Base-by-base conservation (phyloP, 1,139 yeast species). In the Kodamaea suecica region DNA sequence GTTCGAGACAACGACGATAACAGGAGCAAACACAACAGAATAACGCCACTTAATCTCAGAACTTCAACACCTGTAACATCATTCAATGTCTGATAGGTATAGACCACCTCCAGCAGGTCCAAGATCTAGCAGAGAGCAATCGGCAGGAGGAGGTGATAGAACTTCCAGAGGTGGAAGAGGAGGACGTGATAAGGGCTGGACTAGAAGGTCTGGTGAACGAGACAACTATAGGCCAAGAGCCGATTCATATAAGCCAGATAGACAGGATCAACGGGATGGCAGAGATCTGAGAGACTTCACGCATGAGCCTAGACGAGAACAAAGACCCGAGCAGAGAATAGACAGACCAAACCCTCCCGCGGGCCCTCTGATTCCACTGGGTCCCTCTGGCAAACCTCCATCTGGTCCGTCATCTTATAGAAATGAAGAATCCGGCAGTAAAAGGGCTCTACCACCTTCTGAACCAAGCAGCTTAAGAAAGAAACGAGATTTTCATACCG, bases 81-180 rank as follows among this genome's bases (percentile, higher is more conserved):
- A n/a, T n/a, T n/a, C 9, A 6, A 68, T 69, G 75, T 66, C 74
- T 24, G 73, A 68, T 37, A 58, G 66, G 41, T 63, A 63, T 41
- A 65, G 69, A 50, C 70, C 66, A 45, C 73, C 67, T 13, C 63
- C 68, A 27, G 39, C 59, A 1, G 70, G 68, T 4, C 69, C 70
- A 2, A 59, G 53, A 36, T 62, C 60, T 4, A 48, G 52, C n/a
- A 47, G 59, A 34, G 53, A 50, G 30, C 48, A 40, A 28, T 43
- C 41, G 17, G 38, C 46, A 14, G 36, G 33, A 15, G 28, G 35
- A 12, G 36, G 33, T 24, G 29, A 36, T 3, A 30, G 17, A 6
- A 4, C 9, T 5, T 23, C 21, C 29, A 30, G 35, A 33, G 37
- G 40, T 14, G 38, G 30, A 3, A 23, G 23, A 21, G 25, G 30